Conservation (phyloP, 2,329 filamentous ascomycete species). For the Seiridium unicorne region DNA sequence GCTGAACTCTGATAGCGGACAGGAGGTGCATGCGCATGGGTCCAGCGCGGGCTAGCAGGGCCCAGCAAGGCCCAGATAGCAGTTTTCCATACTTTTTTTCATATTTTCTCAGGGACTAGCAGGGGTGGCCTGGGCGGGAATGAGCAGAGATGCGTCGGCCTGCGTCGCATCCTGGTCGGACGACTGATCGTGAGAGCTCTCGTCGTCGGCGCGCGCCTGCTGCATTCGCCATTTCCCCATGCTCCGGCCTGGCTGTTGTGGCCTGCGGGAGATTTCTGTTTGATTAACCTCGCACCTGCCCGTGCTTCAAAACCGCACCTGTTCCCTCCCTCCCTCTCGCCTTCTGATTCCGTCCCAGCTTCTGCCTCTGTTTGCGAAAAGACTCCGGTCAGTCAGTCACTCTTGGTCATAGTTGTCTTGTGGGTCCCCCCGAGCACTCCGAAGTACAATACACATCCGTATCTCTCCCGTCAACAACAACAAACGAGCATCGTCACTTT, state of each 20-base stretch:
- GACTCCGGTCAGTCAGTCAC: background rate
- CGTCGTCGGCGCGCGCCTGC: slow-evolving; percentile 6
- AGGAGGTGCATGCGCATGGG: background rate
- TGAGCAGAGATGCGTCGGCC: background rate
- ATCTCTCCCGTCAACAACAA: background rate
- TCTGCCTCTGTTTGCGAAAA: background rate
- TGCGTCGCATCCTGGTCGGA: slow-evolving; percentile 5
- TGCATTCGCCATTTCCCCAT: background rate
- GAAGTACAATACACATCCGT: too few species aligned
- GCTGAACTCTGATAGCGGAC: background rate
- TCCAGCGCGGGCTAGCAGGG: background rate
- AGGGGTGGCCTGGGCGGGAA: slow-evolving; percentile 3
- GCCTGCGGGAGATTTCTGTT: background rate
- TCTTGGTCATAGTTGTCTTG: background rate
- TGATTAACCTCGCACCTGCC: slow-evolving; percentile 6
- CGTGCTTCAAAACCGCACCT: background rate
- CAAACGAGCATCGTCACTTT: background rate
- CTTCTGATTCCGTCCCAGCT: background rate
- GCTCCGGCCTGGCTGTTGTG: background rate
- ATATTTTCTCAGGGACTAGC: slow-evolving; percentile 4
- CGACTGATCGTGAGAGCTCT: slow-evolving; percentile 8
- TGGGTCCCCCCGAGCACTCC: background rate
- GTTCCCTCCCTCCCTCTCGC: background rate
- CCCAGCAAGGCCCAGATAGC: background rate
- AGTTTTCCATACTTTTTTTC: background rate